Evolutionary conservation across 768 basidiomycete species (phyloP).

Genomic region (Sistotremastrum suecicum): DNA sequence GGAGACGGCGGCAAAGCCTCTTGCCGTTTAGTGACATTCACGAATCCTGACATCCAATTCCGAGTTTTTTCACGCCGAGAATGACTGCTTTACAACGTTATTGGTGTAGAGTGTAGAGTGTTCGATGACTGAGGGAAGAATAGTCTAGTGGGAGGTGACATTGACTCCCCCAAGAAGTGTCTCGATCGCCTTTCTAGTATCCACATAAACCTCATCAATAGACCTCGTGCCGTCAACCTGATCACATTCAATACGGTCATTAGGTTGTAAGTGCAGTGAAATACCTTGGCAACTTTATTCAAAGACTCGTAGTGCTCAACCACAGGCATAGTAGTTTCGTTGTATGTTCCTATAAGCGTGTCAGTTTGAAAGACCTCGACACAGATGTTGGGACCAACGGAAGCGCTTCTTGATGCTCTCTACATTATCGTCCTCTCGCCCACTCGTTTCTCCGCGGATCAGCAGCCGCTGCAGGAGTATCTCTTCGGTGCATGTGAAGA

Average conservation of each 20-base stretch:
- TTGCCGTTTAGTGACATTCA: slow-evolving; percentile 28
- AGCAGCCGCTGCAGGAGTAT: slow-evolving; percentile 78
- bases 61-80: slow-evolving; percentile 4
- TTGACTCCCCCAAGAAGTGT: slow-evolving; percentile 26
- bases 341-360: slow-evolving; percentile 54
- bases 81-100: too few species aligned
- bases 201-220: slow-evolving; percentile 57
- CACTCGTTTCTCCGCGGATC: slow-evolving; percentile 85
- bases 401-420: slow-evolving; percentile 98
- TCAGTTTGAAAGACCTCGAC: neutral
- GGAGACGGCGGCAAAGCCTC: slow-evolving; percentile 42
- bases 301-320: slow-evolving; percentile 62
- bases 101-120: too few species aligned
- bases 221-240: slow-evolving; percentile 58
- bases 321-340: slow-evolving; percentile 84
- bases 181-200: slow-evolving; percentile 40
- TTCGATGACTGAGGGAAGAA: too few species aligned
- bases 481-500: slow-evolving; percentile 76
- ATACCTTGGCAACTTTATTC: slow-evolving; percentile 68
- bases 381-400: slow-evolving; percentile 31
- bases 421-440: slow-evolving; percentile 88
- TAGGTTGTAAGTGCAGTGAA: neutral
- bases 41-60: slow-evolving; percentile 24
- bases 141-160: neutral
- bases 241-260: neutral